phyloP scores from a whole-genome alignment of 768 basidiomycete species.

The Boletus subcaerulescens region DNA sequence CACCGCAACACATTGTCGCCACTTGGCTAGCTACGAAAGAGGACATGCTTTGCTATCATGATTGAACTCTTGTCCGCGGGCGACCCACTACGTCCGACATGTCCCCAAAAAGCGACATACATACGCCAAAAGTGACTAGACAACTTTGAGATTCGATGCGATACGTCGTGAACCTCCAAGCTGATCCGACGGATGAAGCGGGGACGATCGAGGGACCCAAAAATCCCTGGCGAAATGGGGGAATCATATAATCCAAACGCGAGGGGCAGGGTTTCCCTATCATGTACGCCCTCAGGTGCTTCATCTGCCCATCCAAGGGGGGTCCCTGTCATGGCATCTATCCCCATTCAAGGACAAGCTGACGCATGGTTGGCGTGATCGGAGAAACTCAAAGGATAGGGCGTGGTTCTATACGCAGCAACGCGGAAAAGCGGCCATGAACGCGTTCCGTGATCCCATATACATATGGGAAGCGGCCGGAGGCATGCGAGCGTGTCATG shows the following conservation, averaged over 20 bases:
- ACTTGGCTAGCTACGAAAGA: neutral
- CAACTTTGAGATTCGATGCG: constrained; percentile 4
- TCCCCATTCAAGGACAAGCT: constrained; percentile 9
- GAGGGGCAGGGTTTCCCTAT: neutral
- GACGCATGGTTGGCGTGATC: constrained; percentile 20
- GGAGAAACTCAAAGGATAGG: constrained; percentile 2
- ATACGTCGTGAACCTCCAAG: neutral
- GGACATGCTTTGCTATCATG: neutral
- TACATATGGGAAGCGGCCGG: neutral
- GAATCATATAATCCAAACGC: neutral
- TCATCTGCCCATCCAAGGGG: neutral
- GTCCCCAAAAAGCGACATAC: neutral
- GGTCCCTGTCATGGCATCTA: constrained; percentile 9
- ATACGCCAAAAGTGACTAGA: neutral
- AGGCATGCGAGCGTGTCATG: constrained; percentile 8
- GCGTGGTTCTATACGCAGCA: constrained; percentile 3
- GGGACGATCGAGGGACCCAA: constrained; percentile 11
- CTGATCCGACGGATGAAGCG: constrained; percentile 8
- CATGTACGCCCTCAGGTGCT: constrained; percentile 1
- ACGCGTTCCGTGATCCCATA: constrained; percentile 20
- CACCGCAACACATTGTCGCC: neutral
- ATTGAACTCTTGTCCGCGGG: constrained; percentile 13
- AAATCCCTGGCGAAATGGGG: neutral
- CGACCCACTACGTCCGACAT: constrained; percentile 3
- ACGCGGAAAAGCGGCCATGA: constrained; percentile 25